Evolutionary conservation across 1,284 basidiomycete species (phyloP), one percentile per base, ranked within the genome.

Genomic region (Boletus holoroseus): DNA sequence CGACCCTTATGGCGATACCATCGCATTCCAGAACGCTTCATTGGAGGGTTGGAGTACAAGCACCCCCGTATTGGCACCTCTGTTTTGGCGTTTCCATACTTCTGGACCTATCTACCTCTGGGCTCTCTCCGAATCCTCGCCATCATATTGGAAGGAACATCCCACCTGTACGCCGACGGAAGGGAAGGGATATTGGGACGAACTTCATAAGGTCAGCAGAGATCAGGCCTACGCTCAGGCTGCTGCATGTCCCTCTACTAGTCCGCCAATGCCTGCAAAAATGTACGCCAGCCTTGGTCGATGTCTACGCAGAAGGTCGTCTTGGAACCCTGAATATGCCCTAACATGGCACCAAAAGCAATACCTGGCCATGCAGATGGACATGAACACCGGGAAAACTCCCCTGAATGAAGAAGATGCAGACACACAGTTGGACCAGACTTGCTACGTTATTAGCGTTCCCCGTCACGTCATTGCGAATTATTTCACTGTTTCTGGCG

Each of bases 291-390:
- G 61, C 50, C 53, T 74, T 27, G 70, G 69, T 46, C 73, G 73
- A 55, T 73, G 74, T 24, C 68, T 83, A 18, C 76, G 78, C 39
- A 78, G 82, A 16, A 55, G 63, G n/a, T 68, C 67, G 1, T 79
- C 82, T 1, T 89, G 86, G 86, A 74, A 68, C 30, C 59, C 74
- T 7, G 66, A 72, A 5, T 88, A 88, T 58, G 71, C 71, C 38
- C 64, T 89, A 38, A 83, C 84, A 0, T 82, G 78, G 76, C 76
- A 81, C 60, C 86, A 89, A 63, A 76, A 69, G 40, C 77, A 79
- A 55, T 88, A 82, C 62, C 66, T 89, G 55, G 73, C 74, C 42
- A 74, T 72, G 51, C 78, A 72, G 52, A 66, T 78, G 20, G 73
- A 81, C 52, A 55, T 62, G 20, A 51, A 62, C 5, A 75, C 72